Percentiles rank a stretch among this genome's conserved stretches.
Evolutionary conservation across 139 green algal genomes (phyloP).

Genomic region (Coccomyxa sp.): DNA sequence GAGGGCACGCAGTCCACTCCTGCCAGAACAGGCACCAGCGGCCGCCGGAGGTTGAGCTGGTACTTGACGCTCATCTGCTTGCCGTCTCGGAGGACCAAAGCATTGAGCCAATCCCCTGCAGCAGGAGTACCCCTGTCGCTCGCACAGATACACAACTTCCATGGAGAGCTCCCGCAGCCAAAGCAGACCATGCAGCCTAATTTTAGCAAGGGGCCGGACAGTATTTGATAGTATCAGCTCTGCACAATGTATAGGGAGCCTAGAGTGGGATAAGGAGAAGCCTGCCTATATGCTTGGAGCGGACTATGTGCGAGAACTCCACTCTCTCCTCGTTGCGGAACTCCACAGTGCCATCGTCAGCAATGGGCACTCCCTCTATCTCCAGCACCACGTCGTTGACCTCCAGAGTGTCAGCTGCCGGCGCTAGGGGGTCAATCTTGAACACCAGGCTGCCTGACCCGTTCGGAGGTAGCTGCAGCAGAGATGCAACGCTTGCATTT

Average conservation of each 20-base stretch:
- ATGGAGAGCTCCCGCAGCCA: no score
- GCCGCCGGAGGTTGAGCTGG: conserved; percentile 38
- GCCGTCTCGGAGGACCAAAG: conserved; percentile 47
- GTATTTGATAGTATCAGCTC: no score
- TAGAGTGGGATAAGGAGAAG: not conserved
- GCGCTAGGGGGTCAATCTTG: conserved; percentile 55
- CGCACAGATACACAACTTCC: no score
- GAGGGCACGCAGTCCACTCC: conserved; percentile 61
- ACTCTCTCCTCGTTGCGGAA: conserved; percentile 65
- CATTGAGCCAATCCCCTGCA: conserved; percentile 37
- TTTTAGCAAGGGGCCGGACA: no score
- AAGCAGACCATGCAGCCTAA: no score
- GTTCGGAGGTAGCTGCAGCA: conserved; percentile 37
- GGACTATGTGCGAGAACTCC: conserved; percentile 51
- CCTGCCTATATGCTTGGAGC: conserved; percentile 48
- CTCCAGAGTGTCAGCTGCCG: conserved; percentile 36
- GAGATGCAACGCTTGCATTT: no score
- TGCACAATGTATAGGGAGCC: no score
- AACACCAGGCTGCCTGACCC: conserved; percentile 56
- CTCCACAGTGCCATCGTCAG: conserved; percentile 60
- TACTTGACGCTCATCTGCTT: conserved; percentile 45
- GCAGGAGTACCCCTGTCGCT: no score
- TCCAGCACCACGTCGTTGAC: conserved; percentile 61
- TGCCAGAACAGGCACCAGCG: conserved; percentile 64
- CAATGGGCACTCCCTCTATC: conserved; percentile 37